phyloP scores from a whole-genome alignment of 2,329 filamentous ascomycete genomes.

The Trichoderma asperellum region DNA sequence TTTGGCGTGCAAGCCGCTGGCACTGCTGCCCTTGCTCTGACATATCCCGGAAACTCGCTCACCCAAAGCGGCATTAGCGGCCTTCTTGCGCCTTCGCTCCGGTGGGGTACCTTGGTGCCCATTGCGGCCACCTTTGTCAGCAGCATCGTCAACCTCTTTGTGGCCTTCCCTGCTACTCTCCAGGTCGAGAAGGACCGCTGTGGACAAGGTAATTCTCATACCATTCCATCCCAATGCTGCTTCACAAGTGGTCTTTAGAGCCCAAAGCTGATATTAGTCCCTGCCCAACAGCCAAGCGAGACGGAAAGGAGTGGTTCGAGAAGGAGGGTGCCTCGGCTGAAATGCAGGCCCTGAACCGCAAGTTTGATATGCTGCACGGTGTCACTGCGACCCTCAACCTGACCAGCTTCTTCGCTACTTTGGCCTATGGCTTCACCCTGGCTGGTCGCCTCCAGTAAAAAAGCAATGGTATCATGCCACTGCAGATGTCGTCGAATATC shows the following conservation, averaged over 20 bases:
- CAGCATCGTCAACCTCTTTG: conserved; percentile 69
- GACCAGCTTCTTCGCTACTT: conserved; percentile 66
- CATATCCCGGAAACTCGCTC: conserved; percentile 69
- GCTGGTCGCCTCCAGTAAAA: conserved; percentile 61
- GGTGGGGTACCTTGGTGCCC: conserved; percentile 68
- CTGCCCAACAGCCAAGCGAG: conserved; percentile 68
- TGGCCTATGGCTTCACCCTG: conserved; percentile 79
- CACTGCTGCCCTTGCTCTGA: conserved; percentile 74
- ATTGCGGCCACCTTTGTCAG: conserved; percentile 71
- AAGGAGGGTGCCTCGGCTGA: conserved; percentile 77
- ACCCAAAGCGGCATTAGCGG: conserved; percentile 55
- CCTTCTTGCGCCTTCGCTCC: conserved; percentile 63
- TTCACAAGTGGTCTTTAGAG: conserved; percentile 31
- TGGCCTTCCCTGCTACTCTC: conserved; percentile 76
- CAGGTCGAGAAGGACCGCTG: conserved; percentile 75
- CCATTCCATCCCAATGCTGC: background rate
- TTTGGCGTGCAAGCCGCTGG: conserved; percentile 81
- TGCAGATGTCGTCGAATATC: background rate
- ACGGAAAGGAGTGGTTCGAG: conserved; percentile 87
- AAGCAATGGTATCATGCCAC: conserved; percentile 22
- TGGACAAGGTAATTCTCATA: conserved; percentile 67
- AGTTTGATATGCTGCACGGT: conserved; percentile 80
- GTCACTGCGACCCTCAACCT: conserved; percentile 81
- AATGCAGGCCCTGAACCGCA: conserved; percentile 79
- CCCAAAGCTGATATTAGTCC: background rate